Evolutionary conservation across 176 grass and related monocot genomes (phyloP).

Genomic region (Musa beccarii): DNA sequence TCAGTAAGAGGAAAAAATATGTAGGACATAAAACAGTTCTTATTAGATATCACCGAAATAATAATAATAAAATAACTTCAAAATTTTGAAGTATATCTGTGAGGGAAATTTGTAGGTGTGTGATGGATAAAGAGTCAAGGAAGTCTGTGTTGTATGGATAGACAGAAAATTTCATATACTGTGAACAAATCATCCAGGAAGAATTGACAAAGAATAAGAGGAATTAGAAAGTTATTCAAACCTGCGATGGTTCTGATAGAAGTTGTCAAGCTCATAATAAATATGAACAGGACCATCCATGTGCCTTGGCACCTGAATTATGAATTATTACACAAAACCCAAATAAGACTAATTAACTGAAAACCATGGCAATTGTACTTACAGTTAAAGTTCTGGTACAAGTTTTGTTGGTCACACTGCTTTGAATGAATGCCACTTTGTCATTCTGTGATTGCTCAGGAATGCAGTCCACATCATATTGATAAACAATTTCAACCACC

Average conservation of each 20-base stretch:
- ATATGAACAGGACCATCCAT: slow-evolving; percentile 75
- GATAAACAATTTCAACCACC: slow-evolving; percentile 66
- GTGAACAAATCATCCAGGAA: not conserved
- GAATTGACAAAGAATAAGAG: not conserved
- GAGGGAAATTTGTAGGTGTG: too few species aligned
- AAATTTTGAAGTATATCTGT: too few species aligned
- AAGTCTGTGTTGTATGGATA: not conserved
- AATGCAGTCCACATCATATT: slow-evolving; percentile 62
- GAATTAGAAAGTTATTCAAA: slow-evolving; percentile 22
- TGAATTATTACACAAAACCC: slow-evolving; percentile 13
- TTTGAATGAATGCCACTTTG: slow-evolving; percentile 67
- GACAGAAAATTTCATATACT: not conserved
- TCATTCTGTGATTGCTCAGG: slow-evolving; percentile 17
- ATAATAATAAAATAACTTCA: too few species aligned
- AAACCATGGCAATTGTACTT: slow-evolving; percentile 30
- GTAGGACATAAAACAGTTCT: not conserved
- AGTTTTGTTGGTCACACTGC: slow-evolving; percentile 46
- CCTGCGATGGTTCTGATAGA: slow-evolving; percentile 94
- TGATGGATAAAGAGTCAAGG: not conserved
- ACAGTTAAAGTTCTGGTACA: slow-evolving; percentile 64
- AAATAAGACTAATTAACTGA: not conserved
- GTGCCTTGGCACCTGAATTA: slow-evolving; percentile 48
- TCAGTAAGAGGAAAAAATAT: not conserved
- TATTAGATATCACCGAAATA: too few species aligned
- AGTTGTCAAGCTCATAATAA: slow-evolving; percentile 75